phyloP scores from a whole-genome alignment of 768 basidiomycete species.

The Galerina sulciceps region DNA sequence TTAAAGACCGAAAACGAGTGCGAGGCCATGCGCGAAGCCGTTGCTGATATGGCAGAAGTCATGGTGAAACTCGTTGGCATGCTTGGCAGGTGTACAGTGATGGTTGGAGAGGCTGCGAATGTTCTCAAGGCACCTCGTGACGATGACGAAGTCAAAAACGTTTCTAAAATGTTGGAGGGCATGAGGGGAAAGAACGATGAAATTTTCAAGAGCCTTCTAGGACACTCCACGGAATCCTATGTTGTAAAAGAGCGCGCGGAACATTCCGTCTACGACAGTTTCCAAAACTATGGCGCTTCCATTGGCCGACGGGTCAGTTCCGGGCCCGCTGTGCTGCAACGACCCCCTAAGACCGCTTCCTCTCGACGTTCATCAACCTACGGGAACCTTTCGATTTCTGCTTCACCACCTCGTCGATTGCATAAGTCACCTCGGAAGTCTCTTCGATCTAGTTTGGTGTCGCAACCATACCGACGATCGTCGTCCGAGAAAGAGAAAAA shows the following conservation, averaged over 20 bases:
- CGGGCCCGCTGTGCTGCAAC: slow-evolving; percentile 48
- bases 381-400: slow-evolving; percentile 45
- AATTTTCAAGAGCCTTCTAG: slow-evolving; percentile 67
- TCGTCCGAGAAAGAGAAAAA: slow-evolving; percentile 71
- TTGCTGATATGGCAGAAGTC: slow-evolving; percentile 66
- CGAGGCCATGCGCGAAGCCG: slow-evolving; percentile 63
- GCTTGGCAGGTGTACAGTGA: slow-evolving; percentile 77
- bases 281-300: slow-evolving; percentile 53
- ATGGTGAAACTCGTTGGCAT: slow-evolving; percentile 78
- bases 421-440: slow-evolving; percentile 74
- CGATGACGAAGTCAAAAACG: slow-evolving; percentile 45
- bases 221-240: slow-evolving; percentile 69
- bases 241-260: slow-evolving; percentile 39
- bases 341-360: slow-evolving; percentile 20
- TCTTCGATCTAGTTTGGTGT: slow-evolving; percentile 62
- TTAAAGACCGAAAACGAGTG: slow-evolving; percentile 68
- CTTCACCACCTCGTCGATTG: slow-evolving; percentile 56
- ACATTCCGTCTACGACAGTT: slow-evolving; percentile 45
- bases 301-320: slow-evolving; percentile 57
- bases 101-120: slow-evolving; percentile 62
- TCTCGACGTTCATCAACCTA: slow-evolving; percentile 45
- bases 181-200: slow-evolving; percentile 73
- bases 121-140: slow-evolving; percentile 35
- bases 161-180: slow-evolving; percentile 54
- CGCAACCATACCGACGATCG: slow-evolving; percentile 64